A percentile compares a stretch with the other conserved stretches of the same genome.
Evolutionary conservation across 2,329 filamentous ascomycete species (phyloP).

Genomic region (Ophiostoma triangulosporum): DNA sequence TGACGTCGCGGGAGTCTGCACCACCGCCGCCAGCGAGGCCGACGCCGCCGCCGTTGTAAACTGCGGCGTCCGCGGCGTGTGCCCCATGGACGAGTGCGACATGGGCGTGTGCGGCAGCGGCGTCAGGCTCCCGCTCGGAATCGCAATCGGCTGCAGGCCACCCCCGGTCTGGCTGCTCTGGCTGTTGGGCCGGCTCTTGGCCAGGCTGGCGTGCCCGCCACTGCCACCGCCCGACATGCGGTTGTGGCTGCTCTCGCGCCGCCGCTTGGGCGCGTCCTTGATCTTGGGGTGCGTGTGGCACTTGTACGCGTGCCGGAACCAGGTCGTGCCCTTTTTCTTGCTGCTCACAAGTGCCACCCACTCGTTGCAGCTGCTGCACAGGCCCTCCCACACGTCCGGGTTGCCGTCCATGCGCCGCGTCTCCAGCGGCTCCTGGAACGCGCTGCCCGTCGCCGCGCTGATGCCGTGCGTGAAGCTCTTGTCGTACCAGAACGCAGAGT

Average conservation of each 20-base stretch:
- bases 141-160: conserved; percentile 11
- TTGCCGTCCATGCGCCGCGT: conserved; percentile 67
- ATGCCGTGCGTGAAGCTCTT: conserved; percentile 84
- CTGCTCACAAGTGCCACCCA: conserved; percentile 73
- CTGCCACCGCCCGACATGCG: conserved; percentile 22
- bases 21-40: background rate
- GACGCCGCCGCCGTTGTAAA: conserved; percentile 21
- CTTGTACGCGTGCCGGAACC: conserved; percentile 86
- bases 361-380: conserved; percentile 65
- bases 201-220: background rate
- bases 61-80: conserved; percentile 30
- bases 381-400: conserved; percentile 67
- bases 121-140: conserved; percentile 23
- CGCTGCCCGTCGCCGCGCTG: conserved; percentile 64
- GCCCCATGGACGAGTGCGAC: conserved; percentile 13
- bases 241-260: conserved; percentile 46
- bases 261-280: conserved; percentile 56
- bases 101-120: conserved; percentile 20
- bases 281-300: conserved; percentile 60
- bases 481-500: conserved; percentile 88
- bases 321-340: conserved; percentile 86
- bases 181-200: conserved; percentile 4
- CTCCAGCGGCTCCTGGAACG: conserved; percentile 65
- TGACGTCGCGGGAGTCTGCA: background rate
- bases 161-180: background rate